Base-by-base conservation (phyloP, 106 monocot species). In the Dendrobium nobile region DNA sequence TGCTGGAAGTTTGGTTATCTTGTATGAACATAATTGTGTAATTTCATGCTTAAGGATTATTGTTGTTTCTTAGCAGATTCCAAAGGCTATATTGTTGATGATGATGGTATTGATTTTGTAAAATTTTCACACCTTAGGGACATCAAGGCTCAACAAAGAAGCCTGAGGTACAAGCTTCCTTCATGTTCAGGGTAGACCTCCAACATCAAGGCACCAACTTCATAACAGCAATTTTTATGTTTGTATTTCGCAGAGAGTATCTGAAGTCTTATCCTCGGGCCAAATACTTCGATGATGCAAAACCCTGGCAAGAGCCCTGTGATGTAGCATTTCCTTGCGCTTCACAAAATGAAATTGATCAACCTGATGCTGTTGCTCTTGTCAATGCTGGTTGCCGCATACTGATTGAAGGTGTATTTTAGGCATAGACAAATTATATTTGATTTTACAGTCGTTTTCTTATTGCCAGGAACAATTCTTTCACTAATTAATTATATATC, bases 321-420 rank as follows among this genome's bases (percentile, higher is more conserved):
- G 95, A 95, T 84, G 83, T 99, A 81, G 99, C 94, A 78, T 99
- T 99, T 79, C 95, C 95, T 79, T 99, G 99, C 87, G 89, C 93
- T 82, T 84, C 91, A 33, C 95, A 99, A 80, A 92, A 99, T 90
- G 99, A 99, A 83, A 99, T 99, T 22, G 99, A 95, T 51, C 95
- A 95, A 81, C 26, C 87, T 79, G 95, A 99, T 82, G 99, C 95
- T 44, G 58, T 99, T 79, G 86, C 85, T 58, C 79, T 99, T 78
- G 85, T 93, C 54, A 93, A 89, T 84, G 88, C 91, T 77, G 99
- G 99, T 65, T 99, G 99, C 64, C 93, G 85, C 20, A 80, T 99
- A 81, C 80, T 99, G 19, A 87, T 99, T 55, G 99, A 99, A 93
- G 95, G 99, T 99, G 82, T 3, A 43, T 22, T 70, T 70, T 70